These are phyloP conservation scores for Aspergillus arachidicola DNA, from an alignment of 2,329 filamentous ascomycete genomes.

Conservation along the genomic window DNA sequence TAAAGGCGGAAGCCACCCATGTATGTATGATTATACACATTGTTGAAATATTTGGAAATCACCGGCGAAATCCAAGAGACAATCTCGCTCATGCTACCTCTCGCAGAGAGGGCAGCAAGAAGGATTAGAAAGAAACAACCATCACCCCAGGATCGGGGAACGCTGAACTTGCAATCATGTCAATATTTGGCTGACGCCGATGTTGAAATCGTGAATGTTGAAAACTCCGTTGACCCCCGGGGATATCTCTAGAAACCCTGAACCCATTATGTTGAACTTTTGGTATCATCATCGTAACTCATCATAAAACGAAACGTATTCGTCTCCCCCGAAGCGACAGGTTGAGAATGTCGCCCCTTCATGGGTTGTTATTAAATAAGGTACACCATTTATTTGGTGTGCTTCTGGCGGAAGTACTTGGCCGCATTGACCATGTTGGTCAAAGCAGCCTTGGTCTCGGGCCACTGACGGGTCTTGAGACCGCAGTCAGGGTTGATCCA, in stretches of 20 bases:
- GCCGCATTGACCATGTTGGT: constrained; percentile 97
- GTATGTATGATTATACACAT: constrained; percentile 30
- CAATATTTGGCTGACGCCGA: constrained; percentile 40
- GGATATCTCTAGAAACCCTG: constrained; percentile 40
- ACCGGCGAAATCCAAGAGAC: constrained; percentile 22
- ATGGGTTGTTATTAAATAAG: constrained; percentile 22
- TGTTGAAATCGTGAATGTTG: constrained; percentile 56
- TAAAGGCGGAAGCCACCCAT: constrained; percentile 17
- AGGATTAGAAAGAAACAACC: constrained; percentile 12
- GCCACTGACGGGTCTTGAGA: constrained; percentile 98
- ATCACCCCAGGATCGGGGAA: constrained; percentile 11
- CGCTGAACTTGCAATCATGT: constrained; percentile 18
- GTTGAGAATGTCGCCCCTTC: constrained; percentile 42
- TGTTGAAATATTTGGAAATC: constrained; percentile 39
- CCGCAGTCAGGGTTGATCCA: constrained; percentile 99
- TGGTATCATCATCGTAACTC: constrained; percentile 47
- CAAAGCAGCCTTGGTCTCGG: constrained; percentile 95
- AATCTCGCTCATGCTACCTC: constrained; percentile 20
- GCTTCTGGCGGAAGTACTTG: constrained; percentile 93
- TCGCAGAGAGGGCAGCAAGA: constrained; percentile 15
- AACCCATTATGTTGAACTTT: constrained; percentile 47
- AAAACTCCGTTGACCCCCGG: constrained; percentile 38
- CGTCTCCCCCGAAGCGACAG: constrained; percentile 36
- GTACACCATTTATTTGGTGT: constrained; percentile 45
- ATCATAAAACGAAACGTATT: constrained; percentile 31